Conservation (phyloP, 768 basidiomycete species). For the Leccinum truebloodii region DNA sequence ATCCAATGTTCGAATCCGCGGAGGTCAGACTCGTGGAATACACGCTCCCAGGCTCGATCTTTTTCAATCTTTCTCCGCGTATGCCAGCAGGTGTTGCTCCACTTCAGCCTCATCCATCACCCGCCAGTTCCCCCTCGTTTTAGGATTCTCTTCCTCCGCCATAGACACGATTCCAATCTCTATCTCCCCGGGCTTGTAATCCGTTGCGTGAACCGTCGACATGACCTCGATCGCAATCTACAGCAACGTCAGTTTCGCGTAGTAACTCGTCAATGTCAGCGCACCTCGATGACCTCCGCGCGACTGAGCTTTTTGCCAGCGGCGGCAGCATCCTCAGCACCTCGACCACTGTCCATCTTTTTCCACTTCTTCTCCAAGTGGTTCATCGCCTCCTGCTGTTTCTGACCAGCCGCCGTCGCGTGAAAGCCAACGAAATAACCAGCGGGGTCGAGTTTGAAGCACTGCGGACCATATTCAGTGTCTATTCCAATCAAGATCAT, state of each 20-base stretch:
- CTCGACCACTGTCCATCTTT: constrained; percentile 77
- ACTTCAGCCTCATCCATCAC: constrained; percentile 78
- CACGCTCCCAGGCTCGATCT: constrained; percentile 21
- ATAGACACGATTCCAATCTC: constrained; percentile 93
- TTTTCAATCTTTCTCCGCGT: constrained; percentile 80
- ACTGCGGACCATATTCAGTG: constrained; percentile 89
- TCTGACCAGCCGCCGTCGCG: constrained; percentile 93
- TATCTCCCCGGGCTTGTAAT: constrained; percentile 94
- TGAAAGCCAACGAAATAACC: constrained; percentile 99
- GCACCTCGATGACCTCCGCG: constrained; percentile 87
- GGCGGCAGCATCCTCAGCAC: constrained; percentile 74
- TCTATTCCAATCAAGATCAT: constrained; percentile 97
- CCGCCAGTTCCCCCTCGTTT: constrained; percentile 76
- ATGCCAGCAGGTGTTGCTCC: constrained; percentile 77
- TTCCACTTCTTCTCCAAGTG: constrained; percentile 99
- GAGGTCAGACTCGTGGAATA: background rate
- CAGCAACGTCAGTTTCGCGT: constrained; percentile 4
- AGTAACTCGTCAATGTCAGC: constrained; percentile 20
- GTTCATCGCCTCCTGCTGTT: constrained; percentile 99
- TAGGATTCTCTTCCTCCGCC: constrained; percentile 67
- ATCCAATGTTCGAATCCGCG: background rate
- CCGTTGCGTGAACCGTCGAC: constrained; percentile 91
- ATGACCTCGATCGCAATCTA: constrained; percentile 94
- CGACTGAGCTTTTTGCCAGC: constrained; percentile 75
- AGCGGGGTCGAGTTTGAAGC: constrained; percentile 97